Evolutionary conservation across 2,329 filamentous ascomycete species (phyloP), one percentile per base, ranked within the genome.

Genomic region (Aureobasidium leucospermi): DNA sequence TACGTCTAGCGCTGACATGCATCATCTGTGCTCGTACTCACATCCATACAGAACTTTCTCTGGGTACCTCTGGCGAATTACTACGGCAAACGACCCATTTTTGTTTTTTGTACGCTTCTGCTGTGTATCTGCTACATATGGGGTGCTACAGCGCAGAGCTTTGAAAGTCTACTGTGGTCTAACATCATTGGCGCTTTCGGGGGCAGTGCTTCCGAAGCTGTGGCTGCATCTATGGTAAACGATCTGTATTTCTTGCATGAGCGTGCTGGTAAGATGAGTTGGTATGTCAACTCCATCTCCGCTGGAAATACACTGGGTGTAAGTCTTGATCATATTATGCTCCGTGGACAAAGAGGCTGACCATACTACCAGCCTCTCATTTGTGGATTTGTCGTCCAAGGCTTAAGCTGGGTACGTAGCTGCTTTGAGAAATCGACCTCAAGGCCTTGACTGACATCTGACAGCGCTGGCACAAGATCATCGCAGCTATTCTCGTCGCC

Each of bases 21-120:
- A n/a, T 23, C 4, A 53, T 19, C 46, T 15, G 29, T 3, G 6
- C 3, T 28, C 6, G 16, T 43, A 31, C 36, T 38, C 28, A 43
- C n/a, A 6, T 46, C 6, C 16, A 3, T 5, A 13, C 5, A 61
- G 61, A 81, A 81, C 63, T 80, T 81, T 69, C 71, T 80, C 64
- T 79, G 77, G 77, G 76, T 79, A 5, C 78, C 78, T 13, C 63
- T 80, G 9, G 73, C 76, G 56, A 77, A 75, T 28, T 76, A 75
- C 60, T 75, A 78, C 58, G 78, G 78, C 10, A 75, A 79, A 63
- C 68, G 78, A 5, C 77, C 78, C 1, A 69, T 78, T 2, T 79
- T 79, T 60, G 73, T 79, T 38, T 63, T 76, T 49, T 72, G 74
- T 4, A 72, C 71, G 4, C 63, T 76, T 11, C 67, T 81, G n/a